Evolutionary conservation across 1,284 basidiomycete species (phyloP), one percentile per base, ranked within the genome.

Genomic region (Austroboletus olivaceoglutinosus): DNA sequence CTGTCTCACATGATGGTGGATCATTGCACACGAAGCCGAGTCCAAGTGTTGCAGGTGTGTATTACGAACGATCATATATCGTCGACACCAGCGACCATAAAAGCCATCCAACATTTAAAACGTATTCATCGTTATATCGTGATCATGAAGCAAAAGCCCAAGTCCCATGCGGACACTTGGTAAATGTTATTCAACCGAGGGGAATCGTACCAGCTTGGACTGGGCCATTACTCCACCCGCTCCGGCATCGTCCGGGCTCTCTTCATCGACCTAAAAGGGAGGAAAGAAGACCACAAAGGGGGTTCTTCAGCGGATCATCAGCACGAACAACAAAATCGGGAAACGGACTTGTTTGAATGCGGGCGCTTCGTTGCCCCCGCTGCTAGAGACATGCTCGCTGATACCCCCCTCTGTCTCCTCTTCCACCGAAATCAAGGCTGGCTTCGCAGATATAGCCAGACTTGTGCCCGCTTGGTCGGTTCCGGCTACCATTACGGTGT

Each of bases 171-270:
- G 47, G 55, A 60, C 50, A 11, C 18, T 16, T 29, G 51, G 56
- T 65, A 50, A 56, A 55, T 70, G 71, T 72, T 71, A 77, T 74
- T 76, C 67, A 25, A 58, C 42, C 0, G 58, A 53, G 39, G 69
- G 63, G 57, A 68, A 67, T 51, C 52, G 64, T 39, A 62, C 64
- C 41, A 58, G 55, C 50, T 50, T 57, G 30, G 50, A 38, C 9
- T 48, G 53, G n/a, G 36, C 9, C 10, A 23, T 8, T 7, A 18
- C 13, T 38, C 4, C 22, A n/a, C 36, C 45, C 25, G 18, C 21
- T 34, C 25, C 38, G 6, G 18, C 4, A 25, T 6, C 30, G 16
- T 37, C 33, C 16, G 11, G 6, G 18, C 21, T 36, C 33, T 29
- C 29, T 30, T 43, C 40, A 4, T 21, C 19, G 13, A 40, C 52